Base-by-base conservation (phyloP, 1,284 basidiomycete genomes). In the Trichosporon sp. region DNA sequence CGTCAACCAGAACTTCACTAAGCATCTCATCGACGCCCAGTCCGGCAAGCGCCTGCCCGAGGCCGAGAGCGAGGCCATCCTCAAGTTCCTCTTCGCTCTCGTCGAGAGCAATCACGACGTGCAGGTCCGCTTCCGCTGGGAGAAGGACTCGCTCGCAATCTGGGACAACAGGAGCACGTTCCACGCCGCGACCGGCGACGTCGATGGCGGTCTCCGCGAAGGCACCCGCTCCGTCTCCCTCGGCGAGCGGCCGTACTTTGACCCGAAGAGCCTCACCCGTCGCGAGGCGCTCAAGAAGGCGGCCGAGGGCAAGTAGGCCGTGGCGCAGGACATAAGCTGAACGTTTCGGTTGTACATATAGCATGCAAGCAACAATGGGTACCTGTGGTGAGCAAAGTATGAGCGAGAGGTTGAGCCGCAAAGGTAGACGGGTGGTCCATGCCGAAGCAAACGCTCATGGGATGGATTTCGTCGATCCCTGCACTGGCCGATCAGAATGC, bases 1-100 rank as follows among this genome's bases (percentile, higher is more conserved):
- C 74, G 88, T 91, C 67, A 90, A 91, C 84, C 75, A 78, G 56
- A 83, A 71, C 1, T 91, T 91, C 82, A 90, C 89, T 2, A 87
- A 85, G 72, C 15, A 31, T 15, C 56, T 60, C 56, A 13, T 29
- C 38, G 89, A 91, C 75, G 80, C 88, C 56, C 89, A 88, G 75
- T 29, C 27, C 7, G 27, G 18, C 29, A 18, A 11, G 12, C 56
- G 27, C 56, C 83, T 91, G 47, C 84, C 85, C 3, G 81, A 82
- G 21, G 87, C 88, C 66, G 90, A 91, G 81, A 88, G 72, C 9
- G 80, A 81, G 65, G 42, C 60, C 15, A 56, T 79, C 34, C 72
- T 83, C 65, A 73, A 73, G 7, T 79, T 78, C 74, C 69, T 83
- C n/a, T 80, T 87, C 29, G 85, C 87, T n/a, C 76, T 76, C 68